Evolutionary conservation across 768 basidiomycete genomes (phyloP).

Genomic region (Trametes punicea): DNA sequence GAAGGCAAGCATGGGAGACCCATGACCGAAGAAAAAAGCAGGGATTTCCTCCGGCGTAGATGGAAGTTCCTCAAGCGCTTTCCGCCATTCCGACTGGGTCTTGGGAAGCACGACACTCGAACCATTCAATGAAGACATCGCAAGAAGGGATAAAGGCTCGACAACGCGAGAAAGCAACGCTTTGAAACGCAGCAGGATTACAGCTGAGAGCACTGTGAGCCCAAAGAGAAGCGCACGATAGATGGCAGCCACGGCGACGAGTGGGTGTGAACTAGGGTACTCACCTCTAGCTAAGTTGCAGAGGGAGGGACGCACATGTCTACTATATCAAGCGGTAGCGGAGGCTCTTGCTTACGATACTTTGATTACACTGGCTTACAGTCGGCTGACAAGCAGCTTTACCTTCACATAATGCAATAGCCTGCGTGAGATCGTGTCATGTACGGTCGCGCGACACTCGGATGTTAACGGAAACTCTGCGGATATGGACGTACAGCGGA

Average conservation of each 20-base stretch:
- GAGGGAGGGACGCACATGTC: too few species aligned
- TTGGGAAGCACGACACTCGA: conserved; percentile 28
- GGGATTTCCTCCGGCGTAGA: conserved; percentile 60
- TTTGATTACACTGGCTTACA: conserved; percentile 9
- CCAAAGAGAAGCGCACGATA: neutral
- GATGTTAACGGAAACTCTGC: too few species aligned
- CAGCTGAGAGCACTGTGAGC: conserved; percentile 14
- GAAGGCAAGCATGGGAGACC: conserved; percentile 52
- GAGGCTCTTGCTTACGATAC: conserved; percentile 10
- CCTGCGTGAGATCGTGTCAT: too few species aligned
- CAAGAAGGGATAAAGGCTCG: conserved; percentile 2
- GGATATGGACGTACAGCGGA: too few species aligned
- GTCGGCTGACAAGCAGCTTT: neutral
- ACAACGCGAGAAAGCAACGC: conserved; percentile 18
- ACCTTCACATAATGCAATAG: neutral
- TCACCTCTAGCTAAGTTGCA: neutral
- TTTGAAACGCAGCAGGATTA: conserved; percentile 14
- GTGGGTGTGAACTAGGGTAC: neutral
- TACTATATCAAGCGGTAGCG: neutral
- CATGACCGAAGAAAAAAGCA: conserved; percentile 74
- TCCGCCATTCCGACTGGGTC: conserved; percentile 45
- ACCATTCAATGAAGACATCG: conserved; percentile 20
- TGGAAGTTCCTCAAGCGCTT: conserved; percentile 53
- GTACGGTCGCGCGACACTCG: too few species aligned
- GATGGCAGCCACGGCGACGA: neutral